Base-by-base conservation (phyloP, 352 stramenopile genomes). In the Phytophthora tubulina region DNA sequence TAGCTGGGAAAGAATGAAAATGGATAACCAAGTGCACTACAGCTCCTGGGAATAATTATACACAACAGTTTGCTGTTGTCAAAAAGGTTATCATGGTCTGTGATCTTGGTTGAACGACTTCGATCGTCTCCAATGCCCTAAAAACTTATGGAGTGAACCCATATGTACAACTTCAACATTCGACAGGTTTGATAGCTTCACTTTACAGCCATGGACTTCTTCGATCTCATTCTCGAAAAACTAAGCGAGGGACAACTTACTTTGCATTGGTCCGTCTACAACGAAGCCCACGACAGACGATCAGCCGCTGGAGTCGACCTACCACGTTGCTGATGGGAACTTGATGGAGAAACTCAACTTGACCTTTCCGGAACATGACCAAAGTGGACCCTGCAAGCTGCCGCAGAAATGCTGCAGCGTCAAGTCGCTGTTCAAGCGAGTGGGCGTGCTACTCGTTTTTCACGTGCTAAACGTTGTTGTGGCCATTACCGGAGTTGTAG, bases 391-490 rank as follows among this genome's bases (percentile, higher is more conserved):
- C n/a, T 53, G 45, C 44, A 45, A 55, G n/a, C 32, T 45, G 6
- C 4, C 14, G 2, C 31, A 7, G 15, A 31, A 32, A 15, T 45
- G 32, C 15, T 30, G n/a, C 45, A 10, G 7, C 17, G 11, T 46
- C 13, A 46, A 46, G 39, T 6, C 39, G 3, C 15, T 17, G 11
- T 46, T 46, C 13, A 46, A 46, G 11, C 11, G 39, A 46, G 13
- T 6, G 17, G 7, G 38, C 13, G 11, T 45, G 2, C n/a, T 64
- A 11, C 4, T 21, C 6, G 17, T n/a, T 41, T 55, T 55, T 31
- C 57, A 55, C n/a, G 0, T 56, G 44, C n/a, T 64, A 33, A 64
- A 64, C 44, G 33, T 36, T 38, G n/a, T 13, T n/a, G 15, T 64
- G 11, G 44, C 11, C 4, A 14, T 49, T 8, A 11, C 0, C 1